Conservation (phyloP, 2,329 filamentous ascomycete genomes). For the Alternaria tenuissima region DNA sequence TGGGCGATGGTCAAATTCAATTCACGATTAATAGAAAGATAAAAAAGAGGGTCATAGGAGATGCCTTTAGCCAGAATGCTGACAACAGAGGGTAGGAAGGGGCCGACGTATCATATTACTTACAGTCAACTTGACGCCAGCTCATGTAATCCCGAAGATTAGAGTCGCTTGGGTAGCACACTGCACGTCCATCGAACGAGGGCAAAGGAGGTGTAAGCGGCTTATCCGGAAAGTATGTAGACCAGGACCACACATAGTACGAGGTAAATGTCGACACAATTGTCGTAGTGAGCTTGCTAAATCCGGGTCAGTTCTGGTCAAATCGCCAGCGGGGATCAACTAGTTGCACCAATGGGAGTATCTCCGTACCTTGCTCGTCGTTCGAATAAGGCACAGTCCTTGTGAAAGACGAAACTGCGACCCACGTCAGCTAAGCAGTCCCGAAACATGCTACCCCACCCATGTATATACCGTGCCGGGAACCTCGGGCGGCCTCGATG, state of each 20-base stretch:
- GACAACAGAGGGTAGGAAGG: not conserved
- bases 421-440: conserved; percentile 33
- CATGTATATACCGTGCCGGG: conserved; percentile 9
- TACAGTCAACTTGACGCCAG: conserved; percentile 97
- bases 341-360: conserved; percentile 14
- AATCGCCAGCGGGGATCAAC: not conserved
- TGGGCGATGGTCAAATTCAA: conserved; percentile 46
- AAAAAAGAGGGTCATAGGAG: not conserved
- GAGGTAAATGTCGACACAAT: conserved; percentile 93
- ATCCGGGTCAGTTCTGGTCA: conserved; percentile 24
- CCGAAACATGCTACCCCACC: conserved; percentile 21
- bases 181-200: conserved; percentile 90
- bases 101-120: conserved; percentile 41
- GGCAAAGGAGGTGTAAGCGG: conserved; percentile 78
- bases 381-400: conserved; percentile 82
- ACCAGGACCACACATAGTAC: conserved; percentile 86
- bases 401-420: conserved; percentile 87
- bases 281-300: conserved; percentile 87
- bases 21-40: not conserved
- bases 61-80: not conserved
- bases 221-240: conserved; percentile 74
- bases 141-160: conserved; percentile 95
- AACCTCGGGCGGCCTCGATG: conserved; percentile 3
- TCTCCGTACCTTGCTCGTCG: conserved; percentile 73
- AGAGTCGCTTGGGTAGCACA: conserved; percentile 82